Evolutionary conservation across 2,329 filamentous ascomycete species (phyloP).

Genomic region (Fusarium sp.): DNA sequence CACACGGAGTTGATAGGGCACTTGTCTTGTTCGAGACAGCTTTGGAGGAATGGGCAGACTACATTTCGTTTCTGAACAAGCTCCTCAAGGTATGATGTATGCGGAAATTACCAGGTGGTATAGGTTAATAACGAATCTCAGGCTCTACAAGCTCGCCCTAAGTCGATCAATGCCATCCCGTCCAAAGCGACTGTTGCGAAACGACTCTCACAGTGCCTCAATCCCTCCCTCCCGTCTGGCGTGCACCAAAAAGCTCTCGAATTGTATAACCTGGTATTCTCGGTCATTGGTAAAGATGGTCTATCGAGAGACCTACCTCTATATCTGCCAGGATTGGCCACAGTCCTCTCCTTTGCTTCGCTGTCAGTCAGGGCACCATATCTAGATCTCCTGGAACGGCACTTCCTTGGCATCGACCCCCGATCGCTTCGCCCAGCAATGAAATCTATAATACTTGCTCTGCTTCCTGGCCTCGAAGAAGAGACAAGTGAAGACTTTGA

Average conservation of each 20-base stretch:
- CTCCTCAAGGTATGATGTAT: conserved; percentile 76
- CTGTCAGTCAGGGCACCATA: conserved; percentile 88
- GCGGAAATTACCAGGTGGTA: too few species aligned
- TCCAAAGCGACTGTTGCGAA: conserved; percentile 86
- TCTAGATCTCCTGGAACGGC: conserved; percentile 81
- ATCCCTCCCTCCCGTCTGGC: conserved; percentile 89
- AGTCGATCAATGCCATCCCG: conserved; percentile 76
- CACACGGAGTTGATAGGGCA: conserved; percentile 84
- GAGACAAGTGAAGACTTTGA: conserved; percentile 98
- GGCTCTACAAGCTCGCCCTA: conserved; percentile 87
- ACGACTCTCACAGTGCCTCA: conserved; percentile 92
- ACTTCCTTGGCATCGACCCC: conserved; percentile 77
- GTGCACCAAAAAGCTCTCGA: conserved; percentile 98
- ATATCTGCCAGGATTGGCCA: conserved; percentile 88
- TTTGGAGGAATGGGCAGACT: conserved; percentile 98
- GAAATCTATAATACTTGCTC: conserved; percentile 87
- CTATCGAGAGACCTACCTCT: conserved; percentile 83
- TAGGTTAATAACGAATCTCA: conserved; percentile 47
- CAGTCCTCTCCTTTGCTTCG: conserved; percentile 93
- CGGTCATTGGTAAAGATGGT: conserved; percentile 80
- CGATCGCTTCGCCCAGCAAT: conserved; percentile 82
- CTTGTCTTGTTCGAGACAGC: conserved; percentile 90
- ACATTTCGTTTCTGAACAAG: conserved; percentile 94
- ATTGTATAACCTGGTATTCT: conserved; percentile 90
- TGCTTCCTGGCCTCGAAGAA: conserved; percentile 91